These are phyloP conservation scores for Eucalyptus albens DNA, from an alignment of 345 rosid species.

Conservation along the genomic window DNA sequence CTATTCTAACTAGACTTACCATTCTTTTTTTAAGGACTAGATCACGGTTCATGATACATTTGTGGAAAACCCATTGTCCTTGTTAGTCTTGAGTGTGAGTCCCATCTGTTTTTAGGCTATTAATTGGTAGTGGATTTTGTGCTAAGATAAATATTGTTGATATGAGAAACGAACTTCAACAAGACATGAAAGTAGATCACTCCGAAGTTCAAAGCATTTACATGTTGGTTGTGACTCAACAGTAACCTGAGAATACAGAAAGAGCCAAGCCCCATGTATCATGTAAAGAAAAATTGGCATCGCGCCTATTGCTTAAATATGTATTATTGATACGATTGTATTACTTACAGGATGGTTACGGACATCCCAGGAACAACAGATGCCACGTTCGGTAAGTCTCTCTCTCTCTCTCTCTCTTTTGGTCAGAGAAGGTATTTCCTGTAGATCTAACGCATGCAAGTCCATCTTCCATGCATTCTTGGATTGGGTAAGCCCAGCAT, in stretches of 20 bases:
- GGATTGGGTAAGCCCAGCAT: neutral
- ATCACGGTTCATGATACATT: neutral
- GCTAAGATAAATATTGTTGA: neutral
- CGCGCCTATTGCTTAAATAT: neutral
- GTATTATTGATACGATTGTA: neutral
- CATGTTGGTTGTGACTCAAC: neutral
- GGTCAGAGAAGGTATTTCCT: neutral
- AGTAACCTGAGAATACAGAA: neutral
- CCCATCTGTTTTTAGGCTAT: neutral
- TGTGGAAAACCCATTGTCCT: neutral
- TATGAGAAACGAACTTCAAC: neutral
- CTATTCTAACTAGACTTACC: neutral
- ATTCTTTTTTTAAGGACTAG: neutral
- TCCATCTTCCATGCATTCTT: neutral
- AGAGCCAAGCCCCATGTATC: neutral
- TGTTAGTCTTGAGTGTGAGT: neutral
- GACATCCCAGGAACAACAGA: slow-evolving; percentile 98
- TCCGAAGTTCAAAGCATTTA: neutral
- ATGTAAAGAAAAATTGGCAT: neutral
- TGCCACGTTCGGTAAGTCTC: slow-evolving; percentile 66
- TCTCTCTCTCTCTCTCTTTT: neutral
- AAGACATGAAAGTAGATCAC: neutral
- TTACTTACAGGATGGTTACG: slow-evolving; percentile 61
- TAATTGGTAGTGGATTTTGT: neutral
- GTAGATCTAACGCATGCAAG: neutral